Conservation (phyloP, 2,329 filamentous ascomycete genomes). For the Erysiphe neolycopersici region DNA sequence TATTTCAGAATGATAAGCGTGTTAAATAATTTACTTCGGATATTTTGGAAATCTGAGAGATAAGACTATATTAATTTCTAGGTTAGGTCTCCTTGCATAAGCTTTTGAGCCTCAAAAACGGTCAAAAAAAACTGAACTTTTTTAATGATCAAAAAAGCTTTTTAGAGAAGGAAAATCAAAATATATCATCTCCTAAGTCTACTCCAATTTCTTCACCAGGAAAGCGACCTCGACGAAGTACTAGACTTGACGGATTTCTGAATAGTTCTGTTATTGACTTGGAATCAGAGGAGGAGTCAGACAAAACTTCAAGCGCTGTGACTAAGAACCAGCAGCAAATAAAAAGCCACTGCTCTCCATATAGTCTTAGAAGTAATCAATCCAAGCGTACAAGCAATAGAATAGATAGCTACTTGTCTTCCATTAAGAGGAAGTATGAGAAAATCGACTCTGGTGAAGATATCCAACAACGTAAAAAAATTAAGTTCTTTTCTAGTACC, state of each 20-base stretch:
- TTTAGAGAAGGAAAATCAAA: constrained; percentile 2
- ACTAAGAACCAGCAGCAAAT: constrained; percentile 4
- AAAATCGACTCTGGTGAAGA: constrained; percentile 6
- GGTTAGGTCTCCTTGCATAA: constrained; percentile 19
- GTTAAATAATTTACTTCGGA: neutral
- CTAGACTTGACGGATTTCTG: constrained; percentile 4
- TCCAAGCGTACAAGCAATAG: neutral
- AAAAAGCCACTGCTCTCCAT: neutral
- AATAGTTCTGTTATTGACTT: constrained; percentile 4
- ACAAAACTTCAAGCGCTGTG: constrained; percentile 7
- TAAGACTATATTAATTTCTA: neutral
- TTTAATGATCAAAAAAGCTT: constrained; percentile 12
- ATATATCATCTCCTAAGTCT: constrained; percentile 2
- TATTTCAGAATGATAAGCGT: neutral
- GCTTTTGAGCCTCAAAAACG: constrained; percentile 19
- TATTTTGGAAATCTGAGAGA: neutral
- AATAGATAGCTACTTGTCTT: no score
- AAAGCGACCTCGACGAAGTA: constrained; percentile 7
- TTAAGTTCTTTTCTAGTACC: neutral
- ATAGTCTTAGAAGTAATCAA: neutral
- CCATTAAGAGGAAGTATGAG: no score
- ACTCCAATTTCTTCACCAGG: constrained; percentile 3
- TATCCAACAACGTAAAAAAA: neutral
- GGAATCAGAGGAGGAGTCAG: constrained; percentile 6
- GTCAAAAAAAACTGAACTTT: constrained; percentile 18